A percentile compares a stretch with the other conserved stretches of the same genome.
These are phyloP conservation scores for Fusarium oxysporum DNA, from an alignment of 2,329 filamentous ascomycete genomes.

Conservation along the genomic window DNA sequence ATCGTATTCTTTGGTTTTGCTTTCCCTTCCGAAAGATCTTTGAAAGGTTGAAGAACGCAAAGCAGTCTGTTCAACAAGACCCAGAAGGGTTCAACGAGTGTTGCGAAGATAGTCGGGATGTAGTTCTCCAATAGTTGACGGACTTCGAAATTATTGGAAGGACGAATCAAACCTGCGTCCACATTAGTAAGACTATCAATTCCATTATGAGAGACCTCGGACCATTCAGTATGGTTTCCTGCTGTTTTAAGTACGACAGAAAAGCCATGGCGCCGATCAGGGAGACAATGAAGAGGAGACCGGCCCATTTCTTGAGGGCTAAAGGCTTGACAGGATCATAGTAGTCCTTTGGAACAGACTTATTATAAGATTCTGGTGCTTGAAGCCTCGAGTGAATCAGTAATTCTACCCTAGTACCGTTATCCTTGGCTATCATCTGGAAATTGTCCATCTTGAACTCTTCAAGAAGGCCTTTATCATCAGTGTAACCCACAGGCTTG, in stretches of 20 bases:
- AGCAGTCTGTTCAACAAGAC: constrained; percentile 64
- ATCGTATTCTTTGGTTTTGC: constrained; percentile 53
- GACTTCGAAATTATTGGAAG: constrained; percentile 49
- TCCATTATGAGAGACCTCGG: too few relatives aligned
- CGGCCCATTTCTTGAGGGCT: too few relatives aligned
- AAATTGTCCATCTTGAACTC: constrained; percentile 29
- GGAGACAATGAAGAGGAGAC: too few relatives aligned
- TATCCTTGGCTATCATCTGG: not conserved
- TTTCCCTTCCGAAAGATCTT: constrained; percentile 57
- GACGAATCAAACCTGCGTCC: constrained; percentile 47
- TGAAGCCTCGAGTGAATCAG: too few relatives aligned
- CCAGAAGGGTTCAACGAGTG: constrained; percentile 68
- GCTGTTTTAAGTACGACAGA: too few relatives aligned
- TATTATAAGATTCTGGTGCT: too few relatives aligned
- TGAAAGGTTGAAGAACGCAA: constrained; percentile 66
- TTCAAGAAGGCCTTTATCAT: constrained; percentile 16
- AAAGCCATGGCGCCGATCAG: too few relatives aligned
- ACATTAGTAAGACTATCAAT: too few relatives aligned
- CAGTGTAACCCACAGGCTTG: constrained; percentile 3
- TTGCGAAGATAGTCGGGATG: constrained; percentile 65
- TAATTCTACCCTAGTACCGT: too few relatives aligned
- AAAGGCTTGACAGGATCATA: too few relatives aligned
- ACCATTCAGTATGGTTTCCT: too few relatives aligned
- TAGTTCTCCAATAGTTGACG: constrained; percentile 59
- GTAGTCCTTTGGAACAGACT: too few relatives aligned